phyloP scores from a whole-genome alignment of 495 filamentous ascomycete genomes.

The Neurospora discreta region DNA sequence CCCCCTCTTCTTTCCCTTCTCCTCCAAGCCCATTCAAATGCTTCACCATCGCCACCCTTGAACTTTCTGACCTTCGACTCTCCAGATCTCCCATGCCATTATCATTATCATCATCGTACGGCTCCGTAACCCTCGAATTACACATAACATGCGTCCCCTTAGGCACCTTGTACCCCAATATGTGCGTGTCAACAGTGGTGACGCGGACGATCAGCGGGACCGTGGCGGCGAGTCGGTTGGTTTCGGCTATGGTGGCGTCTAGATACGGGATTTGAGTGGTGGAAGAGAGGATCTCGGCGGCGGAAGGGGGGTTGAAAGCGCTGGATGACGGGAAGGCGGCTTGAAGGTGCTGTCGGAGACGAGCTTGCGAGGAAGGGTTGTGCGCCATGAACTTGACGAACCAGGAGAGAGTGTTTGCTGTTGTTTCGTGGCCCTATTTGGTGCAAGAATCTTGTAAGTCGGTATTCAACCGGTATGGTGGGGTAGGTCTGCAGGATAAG shows the following conservation, averaged over 20 bases:
- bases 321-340: slow-evolving; percentile 6
- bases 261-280: slow-evolving; percentile 26
- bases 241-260: slow-evolving; percentile 25
- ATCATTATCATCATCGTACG: not conserved
- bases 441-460: not conserved
- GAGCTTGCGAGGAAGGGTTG: slow-evolving; percentile 14
- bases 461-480: not conserved
- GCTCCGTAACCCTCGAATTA: slow-evolving; percentile 11
- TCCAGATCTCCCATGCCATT: slow-evolving; percentile 3
- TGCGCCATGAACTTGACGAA: slow-evolving; percentile 23
- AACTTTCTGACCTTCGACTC: slow-evolving; percentile 12
- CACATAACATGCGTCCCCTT: slow-evolving; percentile 23
- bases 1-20: not conserved
- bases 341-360: slow-evolving; percentile 16
- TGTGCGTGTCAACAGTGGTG: slow-evolving; percentile 20
- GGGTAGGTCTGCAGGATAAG: not conserved
- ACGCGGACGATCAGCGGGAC: slow-evolving; percentile 14
- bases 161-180: slow-evolving; percentile 23
- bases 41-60: slow-evolving; percentile 9
- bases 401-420: slow-evolving; percentile 21
- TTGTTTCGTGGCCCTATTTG: slow-evolving; percentile 18
- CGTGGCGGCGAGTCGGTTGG: slow-evolving; percentile 15
- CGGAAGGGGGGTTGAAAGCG: slow-evolving; percentile 7
- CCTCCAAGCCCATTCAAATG: not conserved
- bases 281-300: slow-evolving; percentile 14